Percentiles rank a stretch among this genome's conserved stretches.
These are phyloP conservation scores for Paraconiothyrium sp. DNA, from an alignment of 2,329 filamentous ascomycete species.

Conservation along the genomic window DNA sequence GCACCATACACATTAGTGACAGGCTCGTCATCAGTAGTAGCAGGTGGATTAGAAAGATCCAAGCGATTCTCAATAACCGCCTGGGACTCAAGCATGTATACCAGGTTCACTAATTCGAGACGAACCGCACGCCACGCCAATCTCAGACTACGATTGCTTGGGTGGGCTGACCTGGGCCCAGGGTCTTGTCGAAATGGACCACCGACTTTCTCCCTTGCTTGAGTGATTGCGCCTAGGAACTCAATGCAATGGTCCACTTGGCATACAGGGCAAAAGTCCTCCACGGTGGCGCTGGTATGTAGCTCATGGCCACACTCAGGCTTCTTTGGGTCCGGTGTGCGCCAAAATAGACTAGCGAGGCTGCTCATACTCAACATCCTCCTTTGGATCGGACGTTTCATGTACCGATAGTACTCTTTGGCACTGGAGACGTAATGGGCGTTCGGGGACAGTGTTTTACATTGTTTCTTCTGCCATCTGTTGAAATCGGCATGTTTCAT, in stretches of 20 bases:
- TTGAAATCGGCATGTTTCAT: background rate
- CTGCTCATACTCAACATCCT: background rate
- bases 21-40: background rate
- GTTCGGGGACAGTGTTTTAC: background rate
- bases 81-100: background rate
- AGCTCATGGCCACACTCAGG: background rate
- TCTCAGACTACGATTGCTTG: background rate
- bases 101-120: background rate
- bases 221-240: background rate
- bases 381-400: background rate
- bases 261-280: background rate
- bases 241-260: background rate
- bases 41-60: background rate
- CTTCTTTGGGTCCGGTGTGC: background rate
- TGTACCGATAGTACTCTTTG: constrained; percentile 1
- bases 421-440: background rate
- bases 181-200: background rate
- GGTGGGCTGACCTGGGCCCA: background rate
- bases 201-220: background rate
- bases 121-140: background rate
- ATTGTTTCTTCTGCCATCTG: background rate
- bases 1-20: background rate
- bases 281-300: background rate
- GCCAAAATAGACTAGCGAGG: background rate
- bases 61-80: background rate